Evolutionary conservation across 2,329 filamentous ascomycete genomes (phyloP), one percentile per base, ranked within the genome.

Genomic region (Ceratocystis alfenasii): DNA sequence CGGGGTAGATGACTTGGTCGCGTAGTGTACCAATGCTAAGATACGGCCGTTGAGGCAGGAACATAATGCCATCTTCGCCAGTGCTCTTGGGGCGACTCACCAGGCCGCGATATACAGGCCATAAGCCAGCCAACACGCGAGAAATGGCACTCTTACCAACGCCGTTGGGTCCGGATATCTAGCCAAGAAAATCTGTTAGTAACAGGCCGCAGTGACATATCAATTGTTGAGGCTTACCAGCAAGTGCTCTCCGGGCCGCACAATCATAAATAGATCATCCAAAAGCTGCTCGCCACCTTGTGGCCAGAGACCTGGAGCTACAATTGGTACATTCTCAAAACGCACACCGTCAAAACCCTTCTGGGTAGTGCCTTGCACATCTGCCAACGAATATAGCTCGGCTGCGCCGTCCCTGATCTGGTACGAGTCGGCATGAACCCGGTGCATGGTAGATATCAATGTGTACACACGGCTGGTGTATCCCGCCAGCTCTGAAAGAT

Each of bases 1-100:
- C 91, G 0, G 94, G 94, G 71, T 99, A 99, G 73, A 97, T 96
- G 72, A 99, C 90, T 77, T 99, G 95, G 72, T 99, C 95, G 30
- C 94, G 87, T 8, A 97, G 80, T 1, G 94, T 97, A 45, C 94
- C 94, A 25, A 93, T 88, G 74, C 87, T 93, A 44, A 97, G 83
- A 72, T 97, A 97, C 0, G 93, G 91, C 17, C 93, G 83, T 74
- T 99, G 94, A 0, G 94, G 94, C 10, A 99, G 81, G 77, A 99
- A 97, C 92, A 99, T 97, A 77, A 99, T 95, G 67, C 94, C 94
- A 70, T 97, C 93, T 69, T 87, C 82, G 48, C 91, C 91, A 53
- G 84, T 83, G 48, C 79, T 82, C 72, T 94, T 90, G 2, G 94
- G 93, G 1, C 92, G 85, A 67, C 89, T 95, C 20, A 96, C 90